These are phyloP conservation scores for Lagerstroemia speciosa DNA, from an alignment of 345 rosid genomes.

Conservation along the genomic window DNA sequence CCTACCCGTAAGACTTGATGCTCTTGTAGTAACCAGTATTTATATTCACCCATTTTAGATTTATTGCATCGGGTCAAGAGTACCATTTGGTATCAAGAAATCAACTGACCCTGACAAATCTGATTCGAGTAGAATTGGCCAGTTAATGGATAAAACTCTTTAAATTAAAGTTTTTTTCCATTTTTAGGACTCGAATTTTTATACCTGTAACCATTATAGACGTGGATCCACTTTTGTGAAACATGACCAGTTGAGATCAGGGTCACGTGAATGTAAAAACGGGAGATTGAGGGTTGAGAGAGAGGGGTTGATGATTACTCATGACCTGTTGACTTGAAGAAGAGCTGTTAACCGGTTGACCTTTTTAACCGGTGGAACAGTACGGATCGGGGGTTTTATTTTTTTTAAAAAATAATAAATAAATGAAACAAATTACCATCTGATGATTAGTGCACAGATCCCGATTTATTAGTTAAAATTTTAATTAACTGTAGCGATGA, in stretches of 20 bases:
- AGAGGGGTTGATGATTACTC: background rate
- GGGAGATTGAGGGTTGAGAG: background rate
- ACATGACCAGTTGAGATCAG: background rate
- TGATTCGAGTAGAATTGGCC: too few relatives aligned
- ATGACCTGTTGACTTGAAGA: background rate
- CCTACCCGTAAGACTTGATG: too few relatives aligned
- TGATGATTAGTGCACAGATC: slow-evolving; percentile 57
- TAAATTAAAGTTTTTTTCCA: too few relatives aligned
- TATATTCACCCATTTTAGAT: too few relatives aligned
- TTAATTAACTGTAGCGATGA: background rate
- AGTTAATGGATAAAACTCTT: too few relatives aligned
- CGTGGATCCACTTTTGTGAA: background rate
- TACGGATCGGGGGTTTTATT: background rate
- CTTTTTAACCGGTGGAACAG: background rate
- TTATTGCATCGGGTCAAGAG: too few relatives aligned
- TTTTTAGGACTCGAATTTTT: too few relatives aligned
- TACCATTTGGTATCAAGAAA: too few relatives aligned
- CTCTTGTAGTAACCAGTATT: too few relatives aligned
- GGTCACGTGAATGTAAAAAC: background rate
- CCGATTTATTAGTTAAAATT: slow-evolving; percentile 17
- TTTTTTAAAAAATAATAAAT: background rate
- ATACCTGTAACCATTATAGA: too few relatives aligned
- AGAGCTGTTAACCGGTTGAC: background rate
- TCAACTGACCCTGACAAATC: too few relatives aligned
- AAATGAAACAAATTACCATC: background rate